phyloP scores from a whole-genome alignment of 1,284 basidiomycete genomes.

The Tylopilus sp. region DNA sequence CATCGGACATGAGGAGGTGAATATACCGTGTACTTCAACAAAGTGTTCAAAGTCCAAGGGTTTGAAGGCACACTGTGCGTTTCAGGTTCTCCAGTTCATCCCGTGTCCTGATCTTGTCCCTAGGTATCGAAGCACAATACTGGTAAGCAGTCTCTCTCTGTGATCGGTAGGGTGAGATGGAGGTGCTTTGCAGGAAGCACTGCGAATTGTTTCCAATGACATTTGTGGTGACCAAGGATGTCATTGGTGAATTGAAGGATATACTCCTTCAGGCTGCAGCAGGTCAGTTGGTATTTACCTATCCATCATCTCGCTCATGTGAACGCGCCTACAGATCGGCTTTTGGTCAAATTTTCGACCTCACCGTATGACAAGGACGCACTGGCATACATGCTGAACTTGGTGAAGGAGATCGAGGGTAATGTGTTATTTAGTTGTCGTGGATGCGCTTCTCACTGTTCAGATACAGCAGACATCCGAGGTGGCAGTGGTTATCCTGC shows the following conservation, averaged over 20 bases:
- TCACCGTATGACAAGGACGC: slow-evolving; percentile 38
- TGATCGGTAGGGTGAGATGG: background rate
- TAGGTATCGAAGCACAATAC: slow-evolving; percentile 43
- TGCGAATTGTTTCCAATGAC: slow-evolving; percentile 44
- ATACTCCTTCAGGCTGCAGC: slow-evolving; percentile 40
- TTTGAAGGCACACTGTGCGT: slow-evolving; percentile 38
- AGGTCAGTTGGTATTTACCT: slow-evolving; percentile 20
- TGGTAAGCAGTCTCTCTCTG: slow-evolving; percentile 28
- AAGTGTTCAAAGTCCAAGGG: slow-evolving; percentile 18
- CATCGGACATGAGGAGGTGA: slow-evolving; percentile 25
- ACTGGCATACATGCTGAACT: slow-evolving; percentile 37
- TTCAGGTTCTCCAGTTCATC: background rate
- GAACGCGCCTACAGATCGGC: slow-evolving; percentile 27
- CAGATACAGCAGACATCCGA: slow-evolving; percentile 14
- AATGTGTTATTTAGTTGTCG: background rate
- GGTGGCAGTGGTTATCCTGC: slow-evolving; percentile 24
- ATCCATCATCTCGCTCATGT: background rate
- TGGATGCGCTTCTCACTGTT: background rate
- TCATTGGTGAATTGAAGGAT: slow-evolving; percentile 34
- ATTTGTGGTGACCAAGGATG: slow-evolving; percentile 28
- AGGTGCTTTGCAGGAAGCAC: slow-evolving; percentile 32
- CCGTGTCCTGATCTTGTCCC: slow-evolving; percentile 10
- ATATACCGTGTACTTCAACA: slow-evolving; percentile 34
- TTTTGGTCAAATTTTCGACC: slow-evolving; percentile 45
- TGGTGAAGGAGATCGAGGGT: slow-evolving; percentile 44